phyloP scores from a whole-genome alignment of 768 basidiomycete genomes.

The Agaricus subrufescens region DNA sequence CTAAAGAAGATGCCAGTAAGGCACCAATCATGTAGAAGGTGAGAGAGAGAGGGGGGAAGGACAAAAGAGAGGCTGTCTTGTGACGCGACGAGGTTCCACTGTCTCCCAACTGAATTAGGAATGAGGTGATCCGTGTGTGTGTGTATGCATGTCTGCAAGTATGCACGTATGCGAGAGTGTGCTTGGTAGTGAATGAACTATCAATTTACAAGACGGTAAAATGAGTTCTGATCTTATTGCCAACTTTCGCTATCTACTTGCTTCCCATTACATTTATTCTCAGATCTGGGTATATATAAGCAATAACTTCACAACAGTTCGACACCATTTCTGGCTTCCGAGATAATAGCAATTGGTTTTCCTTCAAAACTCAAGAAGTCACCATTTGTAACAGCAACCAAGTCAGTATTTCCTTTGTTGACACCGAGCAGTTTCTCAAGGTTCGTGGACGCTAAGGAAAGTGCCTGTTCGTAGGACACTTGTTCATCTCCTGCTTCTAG shows the following conservation, averaged over 20 bases:
- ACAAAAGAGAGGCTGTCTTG: no score
- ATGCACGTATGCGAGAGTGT: no score
- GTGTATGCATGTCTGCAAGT: no score
- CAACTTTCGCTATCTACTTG: constrained; percentile 2
- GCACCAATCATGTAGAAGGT: no score
- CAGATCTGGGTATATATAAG: constrained; percentile 3
- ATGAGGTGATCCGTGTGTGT: no score
- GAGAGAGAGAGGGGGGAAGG: no score
- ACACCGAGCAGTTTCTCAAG: constrained; percentile 39
- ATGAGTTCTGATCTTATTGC: not conserved
- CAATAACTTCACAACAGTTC: constrained; percentile 8
- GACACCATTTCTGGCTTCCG: constrained; percentile 7
- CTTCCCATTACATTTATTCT: constrained; percentile 3
- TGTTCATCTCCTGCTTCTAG: constrained; percentile 23
- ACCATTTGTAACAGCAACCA: constrained; percentile 32
- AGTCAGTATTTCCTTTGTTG: constrained; percentile 26
- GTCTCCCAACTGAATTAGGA: no score
- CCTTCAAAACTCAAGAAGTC: constrained; percentile 34
- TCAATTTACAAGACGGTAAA: not conserved
- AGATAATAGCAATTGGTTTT: constrained; percentile 36
- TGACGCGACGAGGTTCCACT: no score
- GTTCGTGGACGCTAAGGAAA: constrained; percentile 37
- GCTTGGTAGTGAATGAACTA: not conserved
- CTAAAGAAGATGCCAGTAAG: no score
- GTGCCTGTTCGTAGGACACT: constrained; percentile 27